These are phyloP conservation scores for Cystofilobasidium ferigula DNA, from an alignment of 768 basidiomycete genomes.

Conservation along the genomic window DNA sequence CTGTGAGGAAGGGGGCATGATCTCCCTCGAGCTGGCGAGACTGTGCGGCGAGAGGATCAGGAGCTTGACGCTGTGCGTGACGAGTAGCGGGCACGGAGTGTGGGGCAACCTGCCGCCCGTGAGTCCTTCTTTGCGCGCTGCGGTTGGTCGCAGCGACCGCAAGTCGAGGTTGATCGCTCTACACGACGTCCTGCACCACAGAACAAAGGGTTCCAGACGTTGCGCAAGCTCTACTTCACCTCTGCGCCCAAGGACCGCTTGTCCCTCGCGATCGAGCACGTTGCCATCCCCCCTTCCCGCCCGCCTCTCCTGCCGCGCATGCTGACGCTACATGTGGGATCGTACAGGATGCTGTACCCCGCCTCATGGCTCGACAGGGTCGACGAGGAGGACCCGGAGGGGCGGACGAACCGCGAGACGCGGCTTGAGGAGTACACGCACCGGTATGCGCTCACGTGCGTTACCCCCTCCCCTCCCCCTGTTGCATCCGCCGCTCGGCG, in stretches of 20 bases:
- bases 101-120: constrained; percentile 54
- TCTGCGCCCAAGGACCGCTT: constrained; percentile 43
- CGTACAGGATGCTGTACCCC: constrained; percentile 47
- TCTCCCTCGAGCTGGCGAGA: constrained; percentile 48
- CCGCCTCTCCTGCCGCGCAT: not conserved
- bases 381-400: constrained; percentile 45
- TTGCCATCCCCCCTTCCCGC: too few relatives aligned
- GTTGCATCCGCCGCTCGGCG: constrained; percentile 4
- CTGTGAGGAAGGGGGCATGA: constrained; percentile 22
- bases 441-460: not conserved
- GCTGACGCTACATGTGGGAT: constrained; percentile 35
- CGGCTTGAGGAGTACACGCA: constrained; percentile 43
- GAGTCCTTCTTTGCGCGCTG: too few relatives aligned
- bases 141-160: too few relatives aligned
- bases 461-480: constrained; percentile 31
- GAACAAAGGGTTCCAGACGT: constrained; percentile 29
- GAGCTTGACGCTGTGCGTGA: constrained; percentile 58
- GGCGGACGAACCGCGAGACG: constrained; percentile 55
- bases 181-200: not conserved
- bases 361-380: constrained; percentile 51
- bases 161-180: too few relatives aligned
- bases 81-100: constrained; percentile 52
- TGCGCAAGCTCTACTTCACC: constrained; percentile 19
- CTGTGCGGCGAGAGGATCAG: constrained; percentile 56
- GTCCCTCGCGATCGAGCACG: constrained; percentile 42